Evolutionary conservation across 2,329 filamentous ascomycete genomes (phyloP).

Genomic region (Bipolaris victoriae): DNA sequence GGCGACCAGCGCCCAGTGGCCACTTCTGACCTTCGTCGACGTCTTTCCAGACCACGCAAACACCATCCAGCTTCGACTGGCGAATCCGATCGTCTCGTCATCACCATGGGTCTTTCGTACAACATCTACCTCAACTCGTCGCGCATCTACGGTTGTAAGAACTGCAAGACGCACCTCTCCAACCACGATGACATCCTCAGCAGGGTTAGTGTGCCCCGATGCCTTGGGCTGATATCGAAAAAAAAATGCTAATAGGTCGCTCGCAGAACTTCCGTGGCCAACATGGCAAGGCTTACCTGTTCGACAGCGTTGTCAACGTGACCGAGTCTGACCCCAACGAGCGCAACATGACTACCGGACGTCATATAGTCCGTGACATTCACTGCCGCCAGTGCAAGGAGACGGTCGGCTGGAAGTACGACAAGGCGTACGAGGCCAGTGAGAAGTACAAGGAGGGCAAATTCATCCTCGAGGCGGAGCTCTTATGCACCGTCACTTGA

Average conservation of each 20-base stretch:
- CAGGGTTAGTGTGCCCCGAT: constrained; percentile 64
- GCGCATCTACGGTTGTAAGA: constrained; percentile 89
- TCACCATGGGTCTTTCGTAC: constrained; percentile 81
- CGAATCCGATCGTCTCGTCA: constrained; percentile 11
- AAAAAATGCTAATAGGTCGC: constrained; percentile 19
- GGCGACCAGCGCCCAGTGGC: constrained; percentile 16
- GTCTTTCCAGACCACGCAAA: constrained; percentile 7
- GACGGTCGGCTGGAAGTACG: constrained; percentile 97
- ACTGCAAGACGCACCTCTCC: constrained; percentile 92
- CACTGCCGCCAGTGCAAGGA: constrained; percentile 88
- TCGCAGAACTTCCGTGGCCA: constrained; percentile 97
- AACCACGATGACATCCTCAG: constrained; percentile 97
- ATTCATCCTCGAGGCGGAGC: constrained; percentile 91
- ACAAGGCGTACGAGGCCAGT: constrained; percentile 87
- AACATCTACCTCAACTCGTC: constrained; percentile 87
- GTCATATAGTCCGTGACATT: constrained; percentile 94
- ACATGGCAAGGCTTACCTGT: constrained; percentile 97
- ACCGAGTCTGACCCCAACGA: constrained; percentile 83
- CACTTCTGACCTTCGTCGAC: constrained; percentile 15
- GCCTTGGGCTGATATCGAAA: not conserved
- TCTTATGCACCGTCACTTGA: constrained; percentile 76
- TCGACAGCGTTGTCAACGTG: constrained; percentile 92
- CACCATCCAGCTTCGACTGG: constrained; percentile 9
- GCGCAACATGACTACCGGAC: constrained; percentile 96
- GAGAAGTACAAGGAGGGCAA: constrained; percentile 99